These are phyloP conservation scores for Zymoseptoria tritici DNA, from an alignment of 2,329 filamentous ascomycete genomes.

Conservation along the genomic window DNA sequence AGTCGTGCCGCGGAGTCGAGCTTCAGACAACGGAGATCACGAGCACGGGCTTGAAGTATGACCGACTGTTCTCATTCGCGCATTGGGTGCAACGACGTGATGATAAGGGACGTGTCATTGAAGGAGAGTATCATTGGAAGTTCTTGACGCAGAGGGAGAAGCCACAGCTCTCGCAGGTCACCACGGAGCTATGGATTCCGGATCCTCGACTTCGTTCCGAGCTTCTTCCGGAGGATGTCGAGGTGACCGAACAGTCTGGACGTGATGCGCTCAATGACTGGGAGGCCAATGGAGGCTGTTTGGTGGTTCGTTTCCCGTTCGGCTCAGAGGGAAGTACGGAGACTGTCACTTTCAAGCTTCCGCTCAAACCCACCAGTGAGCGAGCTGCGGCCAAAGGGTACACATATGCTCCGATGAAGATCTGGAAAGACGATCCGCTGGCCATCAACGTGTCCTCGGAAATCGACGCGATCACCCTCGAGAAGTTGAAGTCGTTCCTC, in stretches of 20 bases:
- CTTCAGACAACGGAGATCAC: slow-evolving; percentile 34
- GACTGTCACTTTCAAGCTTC: slow-evolving; percentile 55
- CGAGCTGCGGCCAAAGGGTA: slow-evolving; percentile 56
- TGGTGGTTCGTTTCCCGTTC: slow-evolving; percentile 58
- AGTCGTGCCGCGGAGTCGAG: slow-evolving; percentile 37
- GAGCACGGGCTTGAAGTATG: slow-evolving; percentile 38
- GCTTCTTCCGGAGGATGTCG: slow-evolving; percentile 6
- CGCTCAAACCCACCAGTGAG: slow-evolving; percentile 52
- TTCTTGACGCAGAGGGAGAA: slow-evolving; percentile 65
- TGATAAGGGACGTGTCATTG: slow-evolving; percentile 16
- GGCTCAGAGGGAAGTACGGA: slow-evolving; percentile 31
- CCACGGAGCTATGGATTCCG: slow-evolving; percentile 60
- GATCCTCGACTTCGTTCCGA: slow-evolving; percentile 34
- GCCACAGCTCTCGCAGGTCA: slow-evolving; percentile 63
- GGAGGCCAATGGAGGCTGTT: slow-evolving; percentile 50
- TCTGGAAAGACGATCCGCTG: slow-evolving; percentile 55
- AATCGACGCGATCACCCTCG: slow-evolving; percentile 48
- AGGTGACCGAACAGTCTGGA: slow-evolving; percentile 2
- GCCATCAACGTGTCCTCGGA: slow-evolving; percentile 41
- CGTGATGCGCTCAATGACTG: slow-evolving; percentile 32
- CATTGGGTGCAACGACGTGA: slow-evolving; percentile 41
- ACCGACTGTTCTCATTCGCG: slow-evolving; percentile 54
- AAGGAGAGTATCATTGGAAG: slow-evolving; percentile 52
- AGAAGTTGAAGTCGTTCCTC: slow-evolving; percentile 57
- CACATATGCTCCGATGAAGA: slow-evolving; percentile 51